phyloP scores from a whole-genome alignment of 441 rosid species.

The Corymbia calophylla region DNA sequence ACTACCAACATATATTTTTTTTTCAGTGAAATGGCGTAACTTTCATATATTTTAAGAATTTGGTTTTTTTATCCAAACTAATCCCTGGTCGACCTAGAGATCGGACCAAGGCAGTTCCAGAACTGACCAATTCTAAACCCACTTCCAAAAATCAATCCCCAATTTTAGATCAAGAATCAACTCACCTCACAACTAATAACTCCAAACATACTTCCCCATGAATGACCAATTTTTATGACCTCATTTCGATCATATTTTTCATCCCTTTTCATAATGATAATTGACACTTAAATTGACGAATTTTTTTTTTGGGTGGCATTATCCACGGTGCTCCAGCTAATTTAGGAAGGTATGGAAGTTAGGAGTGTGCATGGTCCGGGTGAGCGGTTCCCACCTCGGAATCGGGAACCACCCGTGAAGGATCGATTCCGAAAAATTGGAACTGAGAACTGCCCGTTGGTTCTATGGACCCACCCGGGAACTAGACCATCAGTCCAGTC shows the following conservation, averaged over 20 bases:
- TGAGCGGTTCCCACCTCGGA: too few species aligned
- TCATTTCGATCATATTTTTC: background rate
- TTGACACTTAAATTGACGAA: background rate
- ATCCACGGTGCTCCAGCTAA: background rate
- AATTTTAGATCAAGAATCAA: background rate
- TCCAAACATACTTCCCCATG: too few species aligned
- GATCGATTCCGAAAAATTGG: too few species aligned
- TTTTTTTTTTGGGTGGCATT: background rate
- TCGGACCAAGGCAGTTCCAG: rapidly evolving
- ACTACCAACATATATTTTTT: background rate
- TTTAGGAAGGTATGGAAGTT: background rate
- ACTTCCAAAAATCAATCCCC: background rate
- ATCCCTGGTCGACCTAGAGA: background rate
- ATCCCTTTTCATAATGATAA: background rate
- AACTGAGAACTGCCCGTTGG: too few species aligned
- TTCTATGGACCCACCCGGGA: too few species aligned
- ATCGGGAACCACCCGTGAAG: too few species aligned
- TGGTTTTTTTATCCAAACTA: background rate
- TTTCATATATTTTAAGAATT: background rate
- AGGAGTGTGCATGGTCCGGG: too few species aligned
- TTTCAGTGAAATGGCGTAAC: background rate
- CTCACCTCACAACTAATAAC: background rate
- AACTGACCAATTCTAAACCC: too few species aligned
- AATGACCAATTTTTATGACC: background rate
- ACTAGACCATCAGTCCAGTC: too few species aligned